Base-by-base conservation (phyloP, 148 eudicot genomes). In the Rhododendron williamsianum region DNA sequence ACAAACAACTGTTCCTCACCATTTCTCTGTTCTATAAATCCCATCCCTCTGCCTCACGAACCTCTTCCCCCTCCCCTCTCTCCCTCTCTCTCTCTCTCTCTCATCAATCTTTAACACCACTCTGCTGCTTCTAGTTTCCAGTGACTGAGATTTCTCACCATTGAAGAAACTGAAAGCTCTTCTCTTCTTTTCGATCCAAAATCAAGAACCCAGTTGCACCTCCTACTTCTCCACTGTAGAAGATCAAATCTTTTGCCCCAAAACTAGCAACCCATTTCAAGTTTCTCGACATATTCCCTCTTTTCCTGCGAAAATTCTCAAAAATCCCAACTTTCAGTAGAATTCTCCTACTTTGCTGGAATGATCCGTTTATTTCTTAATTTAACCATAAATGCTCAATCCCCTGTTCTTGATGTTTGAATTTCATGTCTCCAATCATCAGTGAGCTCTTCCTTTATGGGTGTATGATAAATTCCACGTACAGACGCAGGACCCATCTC, bases 391-490 rank as follows among this genome's bases (percentile, higher is more conserved):
- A 58, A 95, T 94, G 98, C 87, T 89, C 78, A 90, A 87, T 58
- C 48, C 56, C 30, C 85, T 89, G 90, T 88, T 90, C 48, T 91
- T 93, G 85, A 93, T 92, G 94, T 93, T 89, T 92, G 98, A 95
- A 84, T 88, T 95, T 93, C 89, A 95, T 95, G 98, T 92, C 95
- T 94, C 94, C 87, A 87, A 91, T 91, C 90, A 92, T 94, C 82
- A 92, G 93, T 93, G 98, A 95, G 90, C 91, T 95, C 85, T 92
- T 89, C 45, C 89, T 90, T 90, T 95, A 90, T 67, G 98, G 94
- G 85, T 95, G 87, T 91, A 95, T 95, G 93, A 95, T 95, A 84
- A 95, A 93, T 91, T 95, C 98, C 82, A 90, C 97, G 33, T 93
- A 93, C 58, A 85, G 93, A 90, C 96, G 94, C 88, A 92, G 96